These are phyloP conservation scores for Hippophae tibetana DNA, from an alignment of 306 rosid species.

Conservation along the genomic window DNA sequence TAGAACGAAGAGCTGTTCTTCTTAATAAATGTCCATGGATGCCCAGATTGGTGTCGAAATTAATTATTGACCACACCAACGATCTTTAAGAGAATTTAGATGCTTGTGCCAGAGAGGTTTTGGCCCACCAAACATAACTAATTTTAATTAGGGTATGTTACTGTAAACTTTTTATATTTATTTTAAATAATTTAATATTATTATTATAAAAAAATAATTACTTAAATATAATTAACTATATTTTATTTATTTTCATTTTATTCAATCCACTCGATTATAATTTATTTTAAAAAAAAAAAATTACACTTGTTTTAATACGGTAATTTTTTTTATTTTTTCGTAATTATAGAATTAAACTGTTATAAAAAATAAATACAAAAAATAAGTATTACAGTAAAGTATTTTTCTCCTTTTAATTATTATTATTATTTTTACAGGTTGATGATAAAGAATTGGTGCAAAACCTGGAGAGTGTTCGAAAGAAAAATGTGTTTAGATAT, in stretches of 20 bases:
- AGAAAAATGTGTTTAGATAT: neutral
- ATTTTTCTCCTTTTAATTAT: no score
- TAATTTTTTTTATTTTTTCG: no score
- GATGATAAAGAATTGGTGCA: conserved; percentile 8
- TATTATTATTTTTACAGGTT: no score
- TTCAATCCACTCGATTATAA: no score
- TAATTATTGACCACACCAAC: conserved; percentile 4
- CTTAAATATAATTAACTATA: no score
- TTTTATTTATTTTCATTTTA: no score
- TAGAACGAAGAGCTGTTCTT: neutral
- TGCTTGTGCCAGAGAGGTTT: conserved; percentile 30
- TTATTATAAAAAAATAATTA: no score
- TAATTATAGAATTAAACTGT: no score
- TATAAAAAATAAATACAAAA: no score
- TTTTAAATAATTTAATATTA: conserved; percentile 3
- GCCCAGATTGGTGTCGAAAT: conserved; percentile 12
- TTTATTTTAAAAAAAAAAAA: no score
- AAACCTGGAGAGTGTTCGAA: neutral
- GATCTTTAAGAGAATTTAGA: conserved; percentile 15
- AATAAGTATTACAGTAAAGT: no score
- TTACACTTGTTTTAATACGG: no score
- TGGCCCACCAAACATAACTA: conserved; percentile 24
- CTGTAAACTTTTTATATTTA: conserved; percentile 15
- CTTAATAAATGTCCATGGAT: conserved; percentile 10
- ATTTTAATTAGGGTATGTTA: neutral